Conservation (phyloP, 2,329 filamentous ascomycete species). For the Xylaria sp. region DNA sequence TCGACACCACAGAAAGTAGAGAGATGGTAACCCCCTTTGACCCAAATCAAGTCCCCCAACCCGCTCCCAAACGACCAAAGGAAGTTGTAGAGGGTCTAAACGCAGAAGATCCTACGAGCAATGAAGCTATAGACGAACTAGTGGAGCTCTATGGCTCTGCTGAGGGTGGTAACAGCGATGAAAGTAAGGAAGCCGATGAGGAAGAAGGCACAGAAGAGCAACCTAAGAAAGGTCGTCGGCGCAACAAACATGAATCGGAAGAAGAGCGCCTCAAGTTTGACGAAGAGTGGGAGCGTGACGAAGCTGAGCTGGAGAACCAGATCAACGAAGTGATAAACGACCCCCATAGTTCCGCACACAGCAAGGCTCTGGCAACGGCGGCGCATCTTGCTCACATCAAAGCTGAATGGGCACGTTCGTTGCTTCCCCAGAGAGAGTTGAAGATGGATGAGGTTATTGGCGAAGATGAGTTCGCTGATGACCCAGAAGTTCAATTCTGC, state of each 20-base stretch:
- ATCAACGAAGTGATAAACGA: slow-evolving; percentile 74
- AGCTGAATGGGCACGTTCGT: slow-evolving; percentile 56
- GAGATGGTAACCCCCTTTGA: slow-evolving; percentile 40
- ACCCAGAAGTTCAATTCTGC: slow-evolving; percentile 85
- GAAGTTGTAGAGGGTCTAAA: slow-evolving; percentile 38
- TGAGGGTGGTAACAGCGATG: slow-evolving; percentile 42
- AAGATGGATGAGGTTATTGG: slow-evolving; percentile 70
- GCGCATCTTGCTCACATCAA: slow-evolving; percentile 60
- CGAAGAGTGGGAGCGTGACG: slow-evolving; percentile 67
- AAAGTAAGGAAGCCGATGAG: slow-evolving; percentile 41
- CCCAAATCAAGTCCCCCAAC: slow-evolving; percentile 33
- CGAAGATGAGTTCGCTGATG: slow-evolving; percentile 85
- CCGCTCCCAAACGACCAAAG: slow-evolving; percentile 34
- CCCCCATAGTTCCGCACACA: slow-evolving; percentile 59
- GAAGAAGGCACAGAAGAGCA: slow-evolving; percentile 39
- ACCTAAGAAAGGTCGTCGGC: slow-evolving; percentile 20
- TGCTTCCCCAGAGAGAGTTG: slow-evolving; percentile 53
- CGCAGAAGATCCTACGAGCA: slow-evolving; percentile 44
- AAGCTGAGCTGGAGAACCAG: slow-evolving; percentile 70
- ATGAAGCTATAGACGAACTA: slow-evolving; percentile 52
- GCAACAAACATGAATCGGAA: slow-evolving; percentile 23
- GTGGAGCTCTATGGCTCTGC: slow-evolving; percentile 42
- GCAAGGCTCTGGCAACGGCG: slow-evolving; percentile 62
- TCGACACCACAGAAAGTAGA: slow-evolving; percentile 37
- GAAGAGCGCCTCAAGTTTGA: slow-evolving; percentile 59